These are phyloP conservation scores for Fusarium burgessii DNA, from an alignment of 2,329 filamentous ascomycete species.

Conservation along the genomic window DNA sequence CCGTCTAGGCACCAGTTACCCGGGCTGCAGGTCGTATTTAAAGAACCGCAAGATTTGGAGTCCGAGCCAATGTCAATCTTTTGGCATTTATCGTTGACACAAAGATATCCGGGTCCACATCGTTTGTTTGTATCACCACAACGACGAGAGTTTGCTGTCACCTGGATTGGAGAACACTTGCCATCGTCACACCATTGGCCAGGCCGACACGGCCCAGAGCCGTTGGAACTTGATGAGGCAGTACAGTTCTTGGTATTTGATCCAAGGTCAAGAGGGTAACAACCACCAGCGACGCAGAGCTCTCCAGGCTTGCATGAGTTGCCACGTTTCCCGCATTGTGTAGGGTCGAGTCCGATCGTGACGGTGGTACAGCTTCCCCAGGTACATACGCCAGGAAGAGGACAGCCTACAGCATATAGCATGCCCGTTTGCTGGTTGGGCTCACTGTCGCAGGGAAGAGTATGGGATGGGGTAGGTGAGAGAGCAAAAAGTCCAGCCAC, in stretches of 20 bases:
- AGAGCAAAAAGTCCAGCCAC: constrained; percentile 4
- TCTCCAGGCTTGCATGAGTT: constrained; percentile 35
- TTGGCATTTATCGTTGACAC: constrained; percentile 32
- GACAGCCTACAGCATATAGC: constrained; percentile 34
- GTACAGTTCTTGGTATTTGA: constrained; percentile 4
- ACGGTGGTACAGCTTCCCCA: constrained; percentile 35
- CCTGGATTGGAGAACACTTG: constrained; percentile 25
- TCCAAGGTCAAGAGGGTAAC: constrained; percentile 19
- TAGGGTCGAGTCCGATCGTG: constrained; percentile 33
- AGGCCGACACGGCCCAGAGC: constrained; percentile 3
- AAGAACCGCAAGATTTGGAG: constrained; percentile 19
- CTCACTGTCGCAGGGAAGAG: neutral
- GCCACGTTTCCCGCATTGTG: constrained; percentile 16
- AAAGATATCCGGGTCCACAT: constrained; percentile 30
- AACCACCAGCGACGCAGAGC: constrained; percentile 32
- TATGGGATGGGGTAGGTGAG: neutral
- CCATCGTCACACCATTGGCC: constrained; percentile 38
- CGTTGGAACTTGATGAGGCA: neutral
- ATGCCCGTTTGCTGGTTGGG: constrained; percentile 1
- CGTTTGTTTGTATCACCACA: constrained; percentile 2
- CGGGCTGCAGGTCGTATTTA: constrained; percentile 19
- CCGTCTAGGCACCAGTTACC: constrained; percentile 42
- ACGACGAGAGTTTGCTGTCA: constrained; percentile 22
- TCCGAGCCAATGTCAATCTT: constrained; percentile 34
- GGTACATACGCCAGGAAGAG: constrained; percentile 26